Conservation (phyloP, 2,329 filamentous ascomycete species). For the Xylariales sp. region DNA sequence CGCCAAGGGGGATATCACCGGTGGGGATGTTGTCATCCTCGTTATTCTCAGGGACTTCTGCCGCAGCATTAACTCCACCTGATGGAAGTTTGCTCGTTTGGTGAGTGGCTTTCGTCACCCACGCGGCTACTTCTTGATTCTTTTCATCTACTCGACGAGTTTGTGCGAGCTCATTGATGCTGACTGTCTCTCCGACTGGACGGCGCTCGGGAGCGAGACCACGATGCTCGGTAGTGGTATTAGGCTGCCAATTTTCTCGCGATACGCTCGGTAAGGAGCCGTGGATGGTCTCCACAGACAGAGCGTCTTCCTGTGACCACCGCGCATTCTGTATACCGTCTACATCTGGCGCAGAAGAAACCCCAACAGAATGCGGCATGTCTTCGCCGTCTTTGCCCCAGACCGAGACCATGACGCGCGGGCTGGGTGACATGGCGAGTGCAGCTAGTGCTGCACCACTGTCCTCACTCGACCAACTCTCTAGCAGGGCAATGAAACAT, state of each 20-base stretch:
- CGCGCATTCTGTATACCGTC: conserved; percentile 30
- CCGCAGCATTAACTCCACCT: conserved; percentile 8
- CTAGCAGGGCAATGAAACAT: too few relatives aligned
- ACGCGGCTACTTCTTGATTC: conserved; percentile 46
- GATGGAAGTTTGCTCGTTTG: conserved; percentile 9
- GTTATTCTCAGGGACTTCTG: conserved; percentile 10
- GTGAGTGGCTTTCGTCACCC: conserved; percentile 34
- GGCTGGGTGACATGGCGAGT: conserved; percentile 44
- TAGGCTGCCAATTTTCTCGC: conserved; percentile 37
- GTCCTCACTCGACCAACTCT: conserved; percentile 47
- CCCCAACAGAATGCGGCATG: conserved; percentile 34
- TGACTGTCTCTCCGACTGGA: conserved; percentile 36
- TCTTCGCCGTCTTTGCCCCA: conserved; percentile 41
- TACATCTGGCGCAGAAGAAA: conserved; percentile 27
- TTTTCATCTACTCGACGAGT: conserved; percentile 37
- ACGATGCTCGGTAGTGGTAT: conserved; percentile 32
- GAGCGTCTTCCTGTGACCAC: conserved; percentile 34
- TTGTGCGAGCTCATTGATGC: conserved; percentile 43
- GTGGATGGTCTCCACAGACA: conserved; percentile 16
- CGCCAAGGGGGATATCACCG: conserved; percentile 39
- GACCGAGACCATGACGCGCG: conserved; percentile 51
- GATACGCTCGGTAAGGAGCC: conserved; percentile 17
- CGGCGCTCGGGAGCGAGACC: conserved; percentile 46
- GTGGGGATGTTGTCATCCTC: conserved; percentile 31
- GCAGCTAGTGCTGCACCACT: conserved; percentile 32